phyloP scores from a whole-genome alignment of 495 filamentous ascomycete genomes.

The Recurvomyces mirabilis region DNA sequence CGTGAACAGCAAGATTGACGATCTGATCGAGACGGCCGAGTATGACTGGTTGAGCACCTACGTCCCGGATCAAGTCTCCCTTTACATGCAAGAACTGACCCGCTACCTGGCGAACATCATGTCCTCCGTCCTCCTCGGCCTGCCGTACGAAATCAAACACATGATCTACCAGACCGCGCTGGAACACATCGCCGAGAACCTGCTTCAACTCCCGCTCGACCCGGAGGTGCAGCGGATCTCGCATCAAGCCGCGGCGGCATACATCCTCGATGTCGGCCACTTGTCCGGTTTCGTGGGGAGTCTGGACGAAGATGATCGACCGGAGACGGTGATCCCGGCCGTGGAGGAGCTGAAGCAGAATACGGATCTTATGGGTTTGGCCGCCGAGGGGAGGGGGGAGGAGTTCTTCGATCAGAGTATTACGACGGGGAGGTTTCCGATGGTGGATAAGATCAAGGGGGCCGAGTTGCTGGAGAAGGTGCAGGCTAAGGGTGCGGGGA shows the following conservation, averaged over 20 bases:
- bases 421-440: conserved; percentile 81
- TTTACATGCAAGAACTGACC: conserved; percentile 89
- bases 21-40: conserved; percentile 90
- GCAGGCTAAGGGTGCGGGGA: background rate
- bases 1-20: conserved; percentile 97
- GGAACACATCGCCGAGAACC: conserved; percentile 75
- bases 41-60: conserved; percentile 64
- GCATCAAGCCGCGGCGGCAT: conserved; percentile 66
- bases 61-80: conserved; percentile 48
- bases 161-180: conserved; percentile 96
- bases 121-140: conserved; percentile 79
- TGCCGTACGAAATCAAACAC: conserved; percentile 91
- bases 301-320: conserved; percentile 31
- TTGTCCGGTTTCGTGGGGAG: conserved; percentile 74
- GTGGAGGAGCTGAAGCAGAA: conserved; percentile 91
- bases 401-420: conserved; percentile 86
- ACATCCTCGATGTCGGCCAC: conserved; percentile 72
- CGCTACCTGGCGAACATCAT: conserved; percentile 93
- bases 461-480: conserved; percentile 77
- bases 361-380: conserved; percentile 62
- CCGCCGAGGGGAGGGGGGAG: conserved; percentile 63
- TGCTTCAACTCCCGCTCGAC: conserved; percentile 59
- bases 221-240: conserved; percentile 73
- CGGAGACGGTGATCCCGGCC: conserved; percentile 62
- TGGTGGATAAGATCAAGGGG: conserved; percentile 81